Evolutionary conservation across 2,329 filamentous ascomycete species (phyloP).

Genomic region (Pestalotiopsis sp.): DNA sequence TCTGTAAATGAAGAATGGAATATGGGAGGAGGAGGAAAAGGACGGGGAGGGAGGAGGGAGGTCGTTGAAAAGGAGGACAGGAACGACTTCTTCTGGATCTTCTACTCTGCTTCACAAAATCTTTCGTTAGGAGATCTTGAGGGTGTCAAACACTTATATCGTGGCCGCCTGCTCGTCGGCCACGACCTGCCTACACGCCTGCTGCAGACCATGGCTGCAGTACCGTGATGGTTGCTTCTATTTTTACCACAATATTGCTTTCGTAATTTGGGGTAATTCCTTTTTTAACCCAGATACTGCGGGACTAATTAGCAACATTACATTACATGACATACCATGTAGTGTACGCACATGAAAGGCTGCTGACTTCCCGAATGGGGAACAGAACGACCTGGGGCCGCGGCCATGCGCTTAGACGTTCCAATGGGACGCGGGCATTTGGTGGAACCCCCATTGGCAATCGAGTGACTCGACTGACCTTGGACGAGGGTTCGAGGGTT

Average conservation of each 20-base stretch:
- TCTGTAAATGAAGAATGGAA: slow-evolving; percentile 15
- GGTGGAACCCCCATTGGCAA: slow-evolving; percentile 22
- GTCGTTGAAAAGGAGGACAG: slow-evolving; percentile 45
- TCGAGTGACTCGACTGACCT: slow-evolving; percentile 24
- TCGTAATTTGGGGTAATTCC: slow-evolving; percentile 42
- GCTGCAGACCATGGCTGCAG: slow-evolving; percentile 28
- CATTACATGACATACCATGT: slow-evolving; percentile 14
- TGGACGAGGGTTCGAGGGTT: background rate
- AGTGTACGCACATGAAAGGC: slow-evolving; percentile 18
- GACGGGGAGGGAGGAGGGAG: slow-evolving; percentile 33
- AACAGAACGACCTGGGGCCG: slow-evolving; percentile 25
- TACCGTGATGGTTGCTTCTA: slow-evolving; percentile 42
- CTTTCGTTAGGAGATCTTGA: slow-evolving; percentile 41
- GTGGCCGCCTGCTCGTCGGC: slow-evolving; percentile 47
- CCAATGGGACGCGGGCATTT: slow-evolving; percentile 44
- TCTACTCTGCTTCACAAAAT: slow-evolving; percentile 45
- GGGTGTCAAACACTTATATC: slow-evolving; percentile 61
- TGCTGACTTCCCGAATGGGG: slow-evolving; percentile 30
- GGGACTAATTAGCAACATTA: slow-evolving; percentile 34
- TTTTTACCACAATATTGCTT: slow-evolving; percentile 36
- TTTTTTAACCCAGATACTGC: slow-evolving; percentile 37
- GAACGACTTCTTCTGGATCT: slow-evolving; percentile 49
- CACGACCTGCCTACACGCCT: slow-evolving; percentile 26
- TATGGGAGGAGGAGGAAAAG: slow-evolving; percentile 32
- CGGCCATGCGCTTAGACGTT: slow-evolving; percentile 47